phyloP scores from a whole-genome alignment of 805 yeast species.

The Wickerhamiella slavikovae region DNA sequence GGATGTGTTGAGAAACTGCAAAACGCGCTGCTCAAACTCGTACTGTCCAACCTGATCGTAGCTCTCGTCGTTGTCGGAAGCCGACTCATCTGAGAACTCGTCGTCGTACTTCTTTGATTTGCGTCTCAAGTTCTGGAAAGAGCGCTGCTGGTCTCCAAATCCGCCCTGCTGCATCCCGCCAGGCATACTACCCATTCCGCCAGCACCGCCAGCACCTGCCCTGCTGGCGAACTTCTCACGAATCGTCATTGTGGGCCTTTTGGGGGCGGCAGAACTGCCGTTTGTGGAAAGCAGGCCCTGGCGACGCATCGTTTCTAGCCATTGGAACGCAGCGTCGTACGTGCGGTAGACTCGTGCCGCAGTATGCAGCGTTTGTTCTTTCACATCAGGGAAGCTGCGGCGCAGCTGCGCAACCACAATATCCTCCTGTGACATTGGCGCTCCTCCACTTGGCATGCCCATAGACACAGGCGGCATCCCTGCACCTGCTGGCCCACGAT shows the following conservation, averaged over 20 bases:
- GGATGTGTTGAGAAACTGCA: conserved; percentile 64
- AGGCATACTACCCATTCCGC: conserved; percentile 1
- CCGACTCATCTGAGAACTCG: conserved; percentile 29
- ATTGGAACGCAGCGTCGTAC: conserved; percentile 18
- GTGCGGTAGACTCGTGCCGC: conserved; percentile 15
- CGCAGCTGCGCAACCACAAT: conserved; percentile 6
- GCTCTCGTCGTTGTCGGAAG: conserved; percentile 22
- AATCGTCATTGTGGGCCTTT: conserved; percentile 17
- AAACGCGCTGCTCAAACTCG: conserved; percentile 41
- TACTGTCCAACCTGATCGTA: conserved; percentile 15
- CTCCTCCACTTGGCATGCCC: conserved; percentile 1
- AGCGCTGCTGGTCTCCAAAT: too few relatives aligned
- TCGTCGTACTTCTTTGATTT: conserved; percentile 17
- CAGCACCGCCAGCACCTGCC: conserved; percentile 1
- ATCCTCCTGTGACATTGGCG: conserved; percentile 4
- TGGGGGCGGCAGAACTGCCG: conserved; percentile 9
- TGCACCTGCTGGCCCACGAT: too few relatives aligned
- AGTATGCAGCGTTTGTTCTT: conserved; percentile 11
- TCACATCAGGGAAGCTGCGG: conserved; percentile 9
- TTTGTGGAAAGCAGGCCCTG: conserved; percentile 11
- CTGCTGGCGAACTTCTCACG: conserved; percentile 17
- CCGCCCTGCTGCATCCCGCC: not conserved
- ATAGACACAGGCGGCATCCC: too few relatives aligned
- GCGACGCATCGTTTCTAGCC: conserved; percentile 16
- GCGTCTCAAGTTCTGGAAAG: conserved; percentile 4